These are phyloP conservation scores for Phytomonas sp. DNA, from an alignment of 208 protist species.

Conservation along the genomic window DNA sequence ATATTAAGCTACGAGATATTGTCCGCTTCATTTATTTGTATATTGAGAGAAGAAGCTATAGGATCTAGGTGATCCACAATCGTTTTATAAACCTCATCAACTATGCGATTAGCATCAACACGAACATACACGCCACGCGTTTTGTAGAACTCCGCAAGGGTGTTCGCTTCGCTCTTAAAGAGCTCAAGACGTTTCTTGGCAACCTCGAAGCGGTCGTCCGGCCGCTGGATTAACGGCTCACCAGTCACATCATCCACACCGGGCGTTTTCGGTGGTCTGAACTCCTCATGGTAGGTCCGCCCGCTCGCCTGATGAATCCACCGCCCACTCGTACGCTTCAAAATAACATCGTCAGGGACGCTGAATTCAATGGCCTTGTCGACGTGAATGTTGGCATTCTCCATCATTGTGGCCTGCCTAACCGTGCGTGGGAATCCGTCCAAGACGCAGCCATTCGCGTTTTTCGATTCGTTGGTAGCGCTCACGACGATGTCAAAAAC, in stretches of 20 bases:
- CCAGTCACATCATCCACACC: slow-evolving; percentile 91
- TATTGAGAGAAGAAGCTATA: slow-evolving; percentile 44
- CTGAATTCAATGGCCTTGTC: slow-evolving; percentile 87
- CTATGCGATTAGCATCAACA: slow-evolving; percentile 68
- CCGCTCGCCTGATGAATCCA: slow-evolving; percentile 91
- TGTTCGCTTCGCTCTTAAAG: slow-evolving; percentile 78
- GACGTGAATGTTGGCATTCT: slow-evolving; percentile 66
- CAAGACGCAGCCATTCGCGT: slow-evolving; percentile 89
- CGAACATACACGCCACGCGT: slow-evolving; percentile 42
- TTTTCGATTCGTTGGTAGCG: slow-evolving; percentile 72
- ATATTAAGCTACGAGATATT: slow-evolving; percentile 6
- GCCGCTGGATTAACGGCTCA: slow-evolving; percentile 87
- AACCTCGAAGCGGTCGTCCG: slow-evolving; percentile 90
- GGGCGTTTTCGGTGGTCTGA: slow-evolving; percentile 81
- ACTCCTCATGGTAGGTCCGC: slow-evolving; percentile 90
- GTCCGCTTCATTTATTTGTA: slow-evolving; percentile 27
- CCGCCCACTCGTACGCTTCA: slow-evolving; percentile 81
- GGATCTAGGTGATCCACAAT: slow-evolving; percentile 63
- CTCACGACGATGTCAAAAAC: slow-evolving; percentile 89
- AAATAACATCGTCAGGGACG: slow-evolving; percentile 88
- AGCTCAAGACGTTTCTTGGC: slow-evolving; percentile 80
- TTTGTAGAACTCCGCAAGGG: slow-evolving; percentile 85
- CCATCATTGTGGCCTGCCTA: slow-evolving; percentile 89
- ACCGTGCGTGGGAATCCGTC: slow-evolving; percentile 94
- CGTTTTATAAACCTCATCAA: slow-evolving; percentile 55